Base-by-base conservation (phyloP, 228 moss, liverwort and hornwort genomes). In the Sphagnum fallax region DNA sequence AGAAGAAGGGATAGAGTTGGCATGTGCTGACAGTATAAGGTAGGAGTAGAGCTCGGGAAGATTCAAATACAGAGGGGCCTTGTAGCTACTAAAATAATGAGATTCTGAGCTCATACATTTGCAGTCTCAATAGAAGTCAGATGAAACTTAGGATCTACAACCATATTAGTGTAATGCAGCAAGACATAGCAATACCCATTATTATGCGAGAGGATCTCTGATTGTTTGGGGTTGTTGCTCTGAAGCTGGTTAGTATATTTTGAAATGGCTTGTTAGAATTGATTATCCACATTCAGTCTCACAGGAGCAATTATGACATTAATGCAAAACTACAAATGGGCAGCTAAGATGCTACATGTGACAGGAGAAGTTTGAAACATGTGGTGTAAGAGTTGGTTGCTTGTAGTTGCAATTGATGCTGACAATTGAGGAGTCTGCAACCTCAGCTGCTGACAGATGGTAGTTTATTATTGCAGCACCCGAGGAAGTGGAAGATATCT, bases 401-500 rank as follows among this genome's bases (percentile, higher is more conserved):
- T 60, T 11, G 2, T 11, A 60, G 11, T 11, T 60, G 59, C 15
- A 11, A 60, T 15, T 15, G 15, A 11, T 60, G 59, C 11, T 11
- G 59, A 11, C 15, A 15, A 60, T 11, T 60, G 59, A 11, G 15
- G 12, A 11, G 59, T 60, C 59, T 11, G 12, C 15, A 11, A 11
- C 15, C 59, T 60, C 15, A 11, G 11, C 59, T 60, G 12, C 15
- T 11, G 12, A 11, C 11, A 11, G 11, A 11, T 55, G 16, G 49
- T 16, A 9, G 52, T 63, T 67, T 65, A 48, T 10, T 11, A 58
- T 58, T 73, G 65, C 75, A 83, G 79, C 78, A 91, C 6, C 95
- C 92, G 0, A 75, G 65, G n/a, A 61, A 74, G 12, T 96, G 95
- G 95, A 91, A 75, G 72, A 68, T 96, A 60, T 84, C 84, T 48